Base-by-base conservation (phyloP, 352 stramenopile genomes). In the Phytophthora constricta region DNA sequence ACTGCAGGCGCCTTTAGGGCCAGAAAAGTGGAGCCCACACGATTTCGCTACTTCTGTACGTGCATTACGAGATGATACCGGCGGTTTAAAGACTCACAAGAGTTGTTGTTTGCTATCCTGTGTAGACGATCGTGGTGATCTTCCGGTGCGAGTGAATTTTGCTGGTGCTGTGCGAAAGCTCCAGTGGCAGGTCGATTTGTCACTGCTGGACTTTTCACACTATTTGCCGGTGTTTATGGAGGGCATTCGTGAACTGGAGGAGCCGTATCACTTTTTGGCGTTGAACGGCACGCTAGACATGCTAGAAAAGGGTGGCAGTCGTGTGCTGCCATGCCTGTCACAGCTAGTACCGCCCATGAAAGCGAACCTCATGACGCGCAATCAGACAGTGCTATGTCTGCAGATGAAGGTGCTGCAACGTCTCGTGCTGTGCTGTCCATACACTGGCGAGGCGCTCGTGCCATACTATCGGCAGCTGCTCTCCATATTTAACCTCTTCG, bases 151-250 rank as follows among this genome's bases (percentile, higher is more conserved):
- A 4, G 79, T 94, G 33, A 90, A 90, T 58, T 94, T 94, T 61
- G 77, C 79, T 1, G 86, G 84, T 1, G 86, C 84, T 1, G 82
- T 92, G 20, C 82, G 86, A 48, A 94, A 92, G 71, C 69, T 91
- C 0, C 80, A 90, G 59, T 92, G 82, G 82, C 80, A 87, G 28
- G 74, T 86, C 5, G 77, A 92, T 54, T 39, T 92, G 49, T 66
- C 77, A 23, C 73, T 87, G 31, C 72, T 97, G 20, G 89, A 97
- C 72, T 97, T 92, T 70, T 62, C 74, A 0, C 86, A 94, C 71
- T 97, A 97, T 62, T 61, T 98, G 48, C 93, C 93, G 7, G 70
- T 98, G 39, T 98, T 98, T 76, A 94, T 98, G 72, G 93, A 98
- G 54, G 93, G 93, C 0, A 68, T 98, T 5, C 86, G 92, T n/a